A percentile compares a stretch with the other conserved stretches of the same genome.
phyloP scores from a whole-genome alignment of 345 rosid genomes.

The Eucalyptus sideroxylon region DNA sequence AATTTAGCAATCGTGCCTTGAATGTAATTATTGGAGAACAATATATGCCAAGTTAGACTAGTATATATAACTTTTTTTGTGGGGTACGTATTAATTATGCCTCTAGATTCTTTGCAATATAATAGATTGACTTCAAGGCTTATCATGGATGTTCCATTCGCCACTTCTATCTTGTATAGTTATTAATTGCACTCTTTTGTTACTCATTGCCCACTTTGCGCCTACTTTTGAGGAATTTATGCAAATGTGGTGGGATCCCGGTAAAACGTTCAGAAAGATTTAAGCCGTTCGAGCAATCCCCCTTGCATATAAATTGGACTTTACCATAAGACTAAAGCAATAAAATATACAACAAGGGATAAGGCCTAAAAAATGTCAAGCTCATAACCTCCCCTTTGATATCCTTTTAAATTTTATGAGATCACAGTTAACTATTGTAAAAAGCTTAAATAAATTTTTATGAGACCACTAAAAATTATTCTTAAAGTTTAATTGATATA shows the following conservation, averaged over 20 bases:
- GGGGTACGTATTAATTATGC: not conserved
- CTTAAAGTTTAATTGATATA: not conserved
- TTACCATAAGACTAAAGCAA: not conserved
- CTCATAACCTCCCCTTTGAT: rapidly evolving
- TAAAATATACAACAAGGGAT: not conserved
- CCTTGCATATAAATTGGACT: not conserved
- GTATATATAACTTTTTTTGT: not conserved
- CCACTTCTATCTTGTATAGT: not conserved
- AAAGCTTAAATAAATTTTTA: not conserved
- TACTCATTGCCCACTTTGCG: not conserved
- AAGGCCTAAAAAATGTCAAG: not conserved
- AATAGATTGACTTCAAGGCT: not conserved
- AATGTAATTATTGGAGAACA: not conserved
- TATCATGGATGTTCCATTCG: not conserved
- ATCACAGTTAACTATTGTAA: not conserved
- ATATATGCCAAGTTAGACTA: not conserved
- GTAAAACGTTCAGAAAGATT: not conserved
- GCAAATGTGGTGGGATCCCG: not conserved
- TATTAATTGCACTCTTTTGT: not conserved
- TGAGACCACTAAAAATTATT: not conserved
- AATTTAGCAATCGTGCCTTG: not conserved
- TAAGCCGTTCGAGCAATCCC: not conserved
- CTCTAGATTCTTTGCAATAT: not conserved
- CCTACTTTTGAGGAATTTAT: not conserved
- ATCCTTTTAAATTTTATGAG: not conserved